Evolutionary conservation across 371 early-diverging fungal species (phyloP), one percentile per base, ranked within the genome.

Genomic region (Mortierella sp.): DNA sequence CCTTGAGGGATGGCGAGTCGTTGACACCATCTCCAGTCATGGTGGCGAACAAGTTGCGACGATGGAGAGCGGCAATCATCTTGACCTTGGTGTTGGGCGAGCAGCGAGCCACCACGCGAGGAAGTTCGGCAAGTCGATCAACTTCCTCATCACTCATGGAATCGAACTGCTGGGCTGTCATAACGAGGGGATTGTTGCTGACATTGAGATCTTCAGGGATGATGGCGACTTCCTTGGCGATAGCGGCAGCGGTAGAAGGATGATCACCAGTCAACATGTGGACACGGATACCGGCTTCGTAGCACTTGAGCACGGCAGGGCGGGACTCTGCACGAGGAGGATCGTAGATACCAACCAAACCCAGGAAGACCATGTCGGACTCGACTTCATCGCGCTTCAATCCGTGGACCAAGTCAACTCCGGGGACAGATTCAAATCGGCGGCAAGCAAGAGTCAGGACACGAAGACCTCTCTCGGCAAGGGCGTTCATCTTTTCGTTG

Each of bases 191-290:
- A 54, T 54, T 69, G 47, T 52, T 57, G 47, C 76, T 82, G 28
- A 83, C 79, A 28, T 79, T 6, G 41, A 57, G 41, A 34, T 69
- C 69, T 63, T 52, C 56, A 57, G 91, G 91, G 21, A 96, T 72
- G 66, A 98, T 96, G 13, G 92, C 94, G 9, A 97, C 90, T 71
- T 96, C 91, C 51, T 89, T 87, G 7, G 97, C 97, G 79, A 98
- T 95, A 7, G 98, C 95, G 2, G 93, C 84, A 3, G 98, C 98
- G 3, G 98, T 98, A 24, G 91, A 90, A 12, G 92, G 87, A 65
- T 96, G 97, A 67, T 98, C 97, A 60, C 97, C 98, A 1, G 97
- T 97, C 54, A 97, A 86, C 96, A 97, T 96, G 67, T 93, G 90
- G 25, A 97, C 96, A 37, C 88, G 88, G 81, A 98, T 95, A 49